Base-by-base conservation (phyloP, 2,329 filamentous ascomycete species). In the Fusarium penzigii region DNA sequence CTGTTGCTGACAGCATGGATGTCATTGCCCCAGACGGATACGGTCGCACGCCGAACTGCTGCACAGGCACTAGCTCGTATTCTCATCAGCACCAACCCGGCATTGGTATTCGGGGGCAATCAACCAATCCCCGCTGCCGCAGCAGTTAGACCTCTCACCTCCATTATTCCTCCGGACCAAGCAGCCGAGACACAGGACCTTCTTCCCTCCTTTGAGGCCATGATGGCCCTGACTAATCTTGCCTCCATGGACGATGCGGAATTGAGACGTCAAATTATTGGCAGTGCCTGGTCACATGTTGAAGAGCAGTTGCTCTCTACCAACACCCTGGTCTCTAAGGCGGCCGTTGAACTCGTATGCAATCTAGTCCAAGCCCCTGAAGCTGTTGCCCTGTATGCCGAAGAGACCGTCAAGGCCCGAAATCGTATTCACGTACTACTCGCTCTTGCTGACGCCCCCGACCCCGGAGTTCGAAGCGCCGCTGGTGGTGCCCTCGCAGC, bases 191-290 rank as follows among this genome's bases (percentile, higher is more conserved):
- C 83, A 2, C 83, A 87, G 46, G 89, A 96, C 69, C 82, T 97
- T 13, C 81, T 99, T 1, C 92, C 94, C 0, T 86, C 89, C 0
- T 99, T 97, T 62, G 94, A 99, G 72, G 82, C 88, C 1, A 81
- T 99, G 9, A 88, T 97, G 70, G 93, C 94, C 0, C 82, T 99
- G 36, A 97, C 94, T 1, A 99, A 99, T 63, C 82, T 99, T 8
- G 94, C 93, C 0, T 95, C 90, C 0, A 83, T 87, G 12, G 87
- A 92, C 48, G 81, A 87, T 54, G 78, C 84, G 34, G 82, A 85
- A 6, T 80, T 83, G 6, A 82, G 87, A 42, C 78, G 81, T 36
- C 77, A 81, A 14, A 92, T 96, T 45, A 84, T 96, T 36, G 84
- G 88, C 10, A 76, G 82, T 5, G 84, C 87, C 1, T 96, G 90